Evolutionary conservation across 2,329 filamentous ascomycete species (phyloP).

Genomic region (Periconia digitata): DNA sequence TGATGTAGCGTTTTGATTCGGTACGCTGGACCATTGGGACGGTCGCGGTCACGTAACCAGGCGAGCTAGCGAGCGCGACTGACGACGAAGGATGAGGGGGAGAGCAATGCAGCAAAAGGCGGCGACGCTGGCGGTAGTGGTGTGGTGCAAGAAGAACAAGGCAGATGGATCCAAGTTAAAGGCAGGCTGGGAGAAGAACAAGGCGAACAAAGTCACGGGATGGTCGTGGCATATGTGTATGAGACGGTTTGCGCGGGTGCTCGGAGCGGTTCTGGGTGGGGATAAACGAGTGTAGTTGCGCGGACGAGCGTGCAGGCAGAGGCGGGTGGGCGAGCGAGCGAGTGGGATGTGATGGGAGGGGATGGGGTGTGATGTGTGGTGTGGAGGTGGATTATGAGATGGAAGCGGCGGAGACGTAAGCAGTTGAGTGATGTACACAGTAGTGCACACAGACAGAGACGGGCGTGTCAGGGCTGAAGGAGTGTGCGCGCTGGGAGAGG

Average conservation of each 20-base stretch:
- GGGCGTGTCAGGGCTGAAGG: background rate
- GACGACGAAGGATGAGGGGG: background rate
- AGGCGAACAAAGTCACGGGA: background rate
- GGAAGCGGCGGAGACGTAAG: background rate
- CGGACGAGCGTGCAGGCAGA: background rate
- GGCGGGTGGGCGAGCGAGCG: background rate
- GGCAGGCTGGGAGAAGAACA: background rate
- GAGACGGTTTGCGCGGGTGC: background rate
- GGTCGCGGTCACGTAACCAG: background rate
- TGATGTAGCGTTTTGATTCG: constrained; percentile 31
- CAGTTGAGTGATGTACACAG: background rate
- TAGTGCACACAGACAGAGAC: background rate
- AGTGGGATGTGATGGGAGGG: background rate
- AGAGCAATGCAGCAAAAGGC: background rate
- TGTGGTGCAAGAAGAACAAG: background rate
- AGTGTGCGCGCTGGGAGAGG: no score
- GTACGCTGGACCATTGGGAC: constrained; percentile 33
- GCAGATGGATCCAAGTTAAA: background rate
- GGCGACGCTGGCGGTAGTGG: background rate
- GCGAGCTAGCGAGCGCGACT: background rate
- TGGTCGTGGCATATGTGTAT: background rate
- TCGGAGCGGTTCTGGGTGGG: background rate
- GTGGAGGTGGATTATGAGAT: background rate
- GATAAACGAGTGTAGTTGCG: constrained; percentile 1
- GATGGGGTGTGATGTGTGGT: background rate